phyloP scores from a whole-genome alignment of 441 rosid genomes.

The Breynia disticha region DNA sequence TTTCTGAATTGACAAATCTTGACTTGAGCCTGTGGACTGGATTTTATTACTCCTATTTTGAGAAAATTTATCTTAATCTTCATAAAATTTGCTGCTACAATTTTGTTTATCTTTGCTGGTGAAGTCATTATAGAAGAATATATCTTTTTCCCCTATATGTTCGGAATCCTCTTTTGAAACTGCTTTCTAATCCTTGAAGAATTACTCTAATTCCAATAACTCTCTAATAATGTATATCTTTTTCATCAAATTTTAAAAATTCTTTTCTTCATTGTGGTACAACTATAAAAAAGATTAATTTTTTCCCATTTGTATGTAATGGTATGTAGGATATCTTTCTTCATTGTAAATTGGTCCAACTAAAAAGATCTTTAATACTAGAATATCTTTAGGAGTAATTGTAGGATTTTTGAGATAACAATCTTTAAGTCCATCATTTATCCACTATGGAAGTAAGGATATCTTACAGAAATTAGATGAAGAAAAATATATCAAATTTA shows the following conservation, averaged over 20 bases:
- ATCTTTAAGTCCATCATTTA: too few species aligned
- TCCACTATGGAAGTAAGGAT: background rate
- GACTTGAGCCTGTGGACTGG: background rate
- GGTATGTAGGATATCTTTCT: background rate
- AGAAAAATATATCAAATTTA: background rate
- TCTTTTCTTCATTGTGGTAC: background rate
- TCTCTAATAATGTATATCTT: background rate
- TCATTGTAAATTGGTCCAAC: background rate
- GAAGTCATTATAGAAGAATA: too few species aligned
- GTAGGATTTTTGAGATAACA: background rate
- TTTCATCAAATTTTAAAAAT: background rate
- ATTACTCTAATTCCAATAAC: too few species aligned
- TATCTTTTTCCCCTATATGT: too few species aligned
- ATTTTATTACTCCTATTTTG: background rate
- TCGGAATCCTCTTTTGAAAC: too few species aligned
- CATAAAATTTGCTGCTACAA: too few species aligned
- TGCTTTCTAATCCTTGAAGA: too few species aligned
- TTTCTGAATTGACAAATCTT: background rate
- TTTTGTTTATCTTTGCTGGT: too few species aligned
- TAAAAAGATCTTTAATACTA: background rate
- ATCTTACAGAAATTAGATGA: background rate
- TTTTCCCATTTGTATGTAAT: background rate
- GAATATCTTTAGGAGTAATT: background rate
- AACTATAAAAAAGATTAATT: background rate
- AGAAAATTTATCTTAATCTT: background rate